phyloP scores from a whole-genome alignment of 768 basidiomycete species.

The Lyophyllum atratum region DNA sequence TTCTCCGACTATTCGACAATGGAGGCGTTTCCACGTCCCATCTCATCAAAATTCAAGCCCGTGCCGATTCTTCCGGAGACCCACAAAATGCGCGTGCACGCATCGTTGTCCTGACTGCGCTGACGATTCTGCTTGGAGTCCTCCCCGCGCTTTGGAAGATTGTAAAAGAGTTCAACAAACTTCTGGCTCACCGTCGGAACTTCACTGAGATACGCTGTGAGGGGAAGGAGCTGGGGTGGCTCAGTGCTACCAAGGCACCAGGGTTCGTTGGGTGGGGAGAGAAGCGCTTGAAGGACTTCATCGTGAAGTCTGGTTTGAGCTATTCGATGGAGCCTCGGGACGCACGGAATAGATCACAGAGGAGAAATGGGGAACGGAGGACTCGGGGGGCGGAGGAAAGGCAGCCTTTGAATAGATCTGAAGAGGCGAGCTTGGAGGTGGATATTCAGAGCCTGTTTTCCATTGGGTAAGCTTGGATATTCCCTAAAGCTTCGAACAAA shows the following conservation, averaged over 20 bases:
- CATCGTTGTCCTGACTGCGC: constrained; percentile 65
- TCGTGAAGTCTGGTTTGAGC: constrained; percentile 67
- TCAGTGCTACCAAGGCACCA: constrained; percentile 61
- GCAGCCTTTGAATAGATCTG: constrained; percentile 39
- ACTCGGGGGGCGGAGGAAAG: constrained; percentile 41
- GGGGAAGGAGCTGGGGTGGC: constrained; percentile 75
- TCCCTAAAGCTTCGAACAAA: background rate
- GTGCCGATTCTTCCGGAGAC: constrained; percentile 40
- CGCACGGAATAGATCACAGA: constrained; percentile 24
- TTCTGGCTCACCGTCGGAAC: constrained; percentile 54
- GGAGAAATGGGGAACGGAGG: constrained; percentile 30
- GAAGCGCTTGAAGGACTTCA: constrained; percentile 67
- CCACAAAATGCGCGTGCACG: constrained; percentile 53
- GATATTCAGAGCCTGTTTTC: constrained; percentile 77
- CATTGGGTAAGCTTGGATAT: constrained; percentile 52
- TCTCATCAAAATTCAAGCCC: constrained; percentile 27
- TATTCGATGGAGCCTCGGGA: constrained; percentile 46
- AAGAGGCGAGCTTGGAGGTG: constrained; percentile 52
- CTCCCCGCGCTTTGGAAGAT: constrained; percentile 69
- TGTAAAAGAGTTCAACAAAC: constrained; percentile 58
- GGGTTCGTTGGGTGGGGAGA: constrained; percentile 77
- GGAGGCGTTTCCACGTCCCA: constrained; percentile 34
- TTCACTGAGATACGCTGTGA: constrained; percentile 69
- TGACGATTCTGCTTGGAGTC: constrained; percentile 63
- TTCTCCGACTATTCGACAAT: constrained; percentile 62